These are phyloP conservation scores for Colletotrichum ledebouriae DNA, from an alignment of 2,329 filamentous ascomycete genomes.

Conservation along the genomic window DNA sequence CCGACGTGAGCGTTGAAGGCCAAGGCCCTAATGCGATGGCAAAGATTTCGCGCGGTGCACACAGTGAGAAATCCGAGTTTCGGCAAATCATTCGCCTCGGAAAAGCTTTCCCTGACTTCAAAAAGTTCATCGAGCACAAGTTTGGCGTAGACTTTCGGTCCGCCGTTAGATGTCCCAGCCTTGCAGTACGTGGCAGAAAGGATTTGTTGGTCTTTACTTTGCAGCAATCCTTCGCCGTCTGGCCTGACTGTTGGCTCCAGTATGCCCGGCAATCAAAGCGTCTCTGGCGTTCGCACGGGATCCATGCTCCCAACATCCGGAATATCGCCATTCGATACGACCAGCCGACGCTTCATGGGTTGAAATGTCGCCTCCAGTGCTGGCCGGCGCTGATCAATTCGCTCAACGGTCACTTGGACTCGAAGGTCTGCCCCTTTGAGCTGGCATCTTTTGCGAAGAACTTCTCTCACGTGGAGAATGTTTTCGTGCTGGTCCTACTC, in stretches of 20 bases:
- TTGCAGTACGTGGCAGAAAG: not conserved
- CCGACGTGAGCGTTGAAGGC: not conserved
- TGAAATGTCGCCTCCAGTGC: not conserved
- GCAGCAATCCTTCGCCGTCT: too few relatives aligned
- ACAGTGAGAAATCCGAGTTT: slow-evolving; percentile 4
- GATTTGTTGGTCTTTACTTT: slow-evolving; percentile 14
- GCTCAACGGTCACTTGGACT: not conserved
- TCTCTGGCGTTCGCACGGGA: not conserved
- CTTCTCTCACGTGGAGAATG: slow-evolving; percentile 13
- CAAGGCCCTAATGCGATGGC: not conserved
- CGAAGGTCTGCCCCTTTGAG: not conserved
- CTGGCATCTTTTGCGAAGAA: not conserved
- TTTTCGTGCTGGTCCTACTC: slow-evolving; percentile 1
- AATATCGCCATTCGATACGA: not conserved
- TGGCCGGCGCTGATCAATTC: not conserved
- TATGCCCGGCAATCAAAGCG: not conserved
- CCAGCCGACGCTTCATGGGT: not conserved
- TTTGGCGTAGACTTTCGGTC: not conserved
- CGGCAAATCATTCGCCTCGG: not conserved
- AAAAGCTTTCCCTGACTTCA: slow-evolving; percentile 6
- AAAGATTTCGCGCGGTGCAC: not conserved
- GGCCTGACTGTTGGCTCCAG: not conserved
- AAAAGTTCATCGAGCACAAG: slow-evolving; percentile 1
- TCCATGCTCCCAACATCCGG: not conserved
- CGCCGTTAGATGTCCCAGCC: not conserved